Conservation (phyloP, 805 yeast species). For the Starmerella powellii region DNA sequence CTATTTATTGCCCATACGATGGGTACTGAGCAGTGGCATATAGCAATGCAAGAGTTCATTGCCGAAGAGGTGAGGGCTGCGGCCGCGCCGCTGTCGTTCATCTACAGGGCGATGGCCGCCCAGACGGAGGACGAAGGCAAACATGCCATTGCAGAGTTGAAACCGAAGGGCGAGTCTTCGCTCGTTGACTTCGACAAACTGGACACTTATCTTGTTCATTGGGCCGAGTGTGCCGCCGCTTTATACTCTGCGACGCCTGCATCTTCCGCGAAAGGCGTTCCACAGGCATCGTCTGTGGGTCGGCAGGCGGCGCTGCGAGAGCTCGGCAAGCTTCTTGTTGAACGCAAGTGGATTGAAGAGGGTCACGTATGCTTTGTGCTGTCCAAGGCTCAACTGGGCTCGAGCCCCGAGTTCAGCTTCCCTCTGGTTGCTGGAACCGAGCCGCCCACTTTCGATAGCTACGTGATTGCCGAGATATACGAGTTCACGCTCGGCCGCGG, state of each 20-base stretch:
- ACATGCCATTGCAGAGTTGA: conserved; percentile 41
- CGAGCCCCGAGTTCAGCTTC: conserved; percentile 18
- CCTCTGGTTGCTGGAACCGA: conserved; percentile 24
- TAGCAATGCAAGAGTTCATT: conserved; percentile 47
- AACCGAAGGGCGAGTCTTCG: conserved; percentile 25
- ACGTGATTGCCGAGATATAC: conserved; percentile 55
- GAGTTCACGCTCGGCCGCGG: conserved; percentile 38
- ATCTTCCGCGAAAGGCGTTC: too few relatives aligned
- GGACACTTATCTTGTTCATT: conserved; percentile 20
- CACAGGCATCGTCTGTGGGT: neutral
- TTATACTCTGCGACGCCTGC: conserved; percentile 18
- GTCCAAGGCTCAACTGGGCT: conserved; percentile 26
- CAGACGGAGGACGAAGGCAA: conserved; percentile 31
- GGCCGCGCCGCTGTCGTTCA: conserved; percentile 36
- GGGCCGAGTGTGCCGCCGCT: conserved; percentile 28
- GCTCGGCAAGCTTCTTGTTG: conserved; percentile 31
- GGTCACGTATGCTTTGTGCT: conserved; percentile 32
- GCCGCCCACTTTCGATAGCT: conserved; percentile 30
- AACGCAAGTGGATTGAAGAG: conserved; percentile 32
- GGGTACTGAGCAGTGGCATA: conserved; percentile 49
- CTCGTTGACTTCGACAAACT: conserved; percentile 9
- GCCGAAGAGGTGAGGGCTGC: conserved; percentile 36
- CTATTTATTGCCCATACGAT: conserved; percentile 54
- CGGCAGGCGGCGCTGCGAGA: conserved; percentile 26
- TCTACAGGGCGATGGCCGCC: conserved; percentile 56